phyloP scores from a whole-genome alignment of 257 asterid species.

The Solanum peruvianum region DNA sequence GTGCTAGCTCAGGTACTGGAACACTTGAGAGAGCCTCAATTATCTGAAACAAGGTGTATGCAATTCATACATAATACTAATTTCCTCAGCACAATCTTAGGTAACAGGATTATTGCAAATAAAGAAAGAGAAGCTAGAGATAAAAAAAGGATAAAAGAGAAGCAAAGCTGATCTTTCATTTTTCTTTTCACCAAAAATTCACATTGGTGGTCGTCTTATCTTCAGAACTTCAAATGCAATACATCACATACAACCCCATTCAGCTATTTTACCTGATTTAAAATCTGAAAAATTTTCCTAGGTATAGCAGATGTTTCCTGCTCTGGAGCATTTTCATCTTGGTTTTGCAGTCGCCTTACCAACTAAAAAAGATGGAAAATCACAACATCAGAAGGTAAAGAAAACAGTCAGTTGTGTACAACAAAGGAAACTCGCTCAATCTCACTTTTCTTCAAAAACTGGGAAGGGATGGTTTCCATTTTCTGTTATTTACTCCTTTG shows the following conservation, averaged over 20 bases:
- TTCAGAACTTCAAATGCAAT: neutral
- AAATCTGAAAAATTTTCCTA: slow-evolving; percentile 72
- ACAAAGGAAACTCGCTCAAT: neutral
- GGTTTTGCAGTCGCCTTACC: slow-evolving; percentile 70
- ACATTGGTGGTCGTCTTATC: neutral
- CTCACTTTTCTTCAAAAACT: neutral
- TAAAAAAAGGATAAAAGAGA: neutral
- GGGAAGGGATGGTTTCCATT: neutral
- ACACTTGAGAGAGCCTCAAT: slow-evolving; percentile 71
- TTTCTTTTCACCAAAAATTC: neutral
- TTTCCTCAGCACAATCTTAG: neutral
- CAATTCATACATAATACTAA: neutral
- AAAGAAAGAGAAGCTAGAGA: neutral
- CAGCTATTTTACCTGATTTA: slow-evolving; percentile 50
- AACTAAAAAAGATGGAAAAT: slow-evolving; percentile 35
- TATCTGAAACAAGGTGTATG: slow-evolving; percentile 40
- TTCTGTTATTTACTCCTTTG: neutral
- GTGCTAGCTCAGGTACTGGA: slow-evolving; percentile 86
- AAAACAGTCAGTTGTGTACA: neutral
- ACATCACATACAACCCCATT: neutral
- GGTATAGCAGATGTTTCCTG: slow-evolving; percentile 68
- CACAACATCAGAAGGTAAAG: neutral
- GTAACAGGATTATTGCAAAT: neutral
- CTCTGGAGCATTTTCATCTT: slow-evolving; percentile 46
- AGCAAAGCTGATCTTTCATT: neutral